These are phyloP conservation scores for Luffa acutangula DNA, from an alignment of 306 rosid species.

Conservation along the genomic window DNA sequence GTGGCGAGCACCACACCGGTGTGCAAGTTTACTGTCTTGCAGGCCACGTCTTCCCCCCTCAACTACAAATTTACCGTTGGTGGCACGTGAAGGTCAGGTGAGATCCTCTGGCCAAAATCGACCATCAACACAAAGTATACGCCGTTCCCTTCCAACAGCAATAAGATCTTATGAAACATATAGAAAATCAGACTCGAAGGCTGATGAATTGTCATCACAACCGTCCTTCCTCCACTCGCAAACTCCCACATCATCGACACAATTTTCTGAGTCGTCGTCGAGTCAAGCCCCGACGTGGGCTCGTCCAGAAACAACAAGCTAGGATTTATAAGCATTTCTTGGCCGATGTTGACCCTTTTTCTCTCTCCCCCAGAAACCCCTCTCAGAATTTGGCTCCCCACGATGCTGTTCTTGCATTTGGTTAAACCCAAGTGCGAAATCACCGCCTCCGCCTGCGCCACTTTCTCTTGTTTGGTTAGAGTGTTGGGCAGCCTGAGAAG, in stretches of 20 bases:
- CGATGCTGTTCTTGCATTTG: slow-evolving; percentile 39
- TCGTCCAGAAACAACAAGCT: slow-evolving; percentile 63
- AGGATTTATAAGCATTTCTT: slow-evolving; percentile 61
- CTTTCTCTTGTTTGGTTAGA: slow-evolving; percentile 30
- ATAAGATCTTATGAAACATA: slow-evolving; percentile 52
- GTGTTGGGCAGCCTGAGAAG: slow-evolving; percentile 53
- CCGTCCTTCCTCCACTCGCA: slow-evolving; percentile 46
- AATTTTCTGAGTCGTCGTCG: slow-evolving; percentile 61
- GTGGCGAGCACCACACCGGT: too few relatives aligned
- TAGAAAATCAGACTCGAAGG: slow-evolving; percentile 66
- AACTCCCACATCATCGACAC: slow-evolving; percentile 47
- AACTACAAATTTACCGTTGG: too few relatives aligned
- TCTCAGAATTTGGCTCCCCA: slow-evolving; percentile 31
- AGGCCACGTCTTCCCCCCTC: too few relatives aligned
- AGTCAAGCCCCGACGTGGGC: slow-evolving; percentile 70
- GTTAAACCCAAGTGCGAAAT: slow-evolving; percentile 46
- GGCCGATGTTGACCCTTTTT: slow-evolving; percentile 71
- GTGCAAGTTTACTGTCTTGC: too few relatives aligned
- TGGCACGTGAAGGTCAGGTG: too few relatives aligned
- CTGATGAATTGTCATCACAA: slow-evolving; percentile 72
- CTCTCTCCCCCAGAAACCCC: slow-evolving; percentile 80
- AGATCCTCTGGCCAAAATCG: too few relatives aligned
- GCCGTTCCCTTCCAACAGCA: slow-evolving; percentile 46
- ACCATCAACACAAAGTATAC: too few relatives aligned
- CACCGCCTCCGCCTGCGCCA: slow-evolving; percentile 25